Base-by-base conservation (phyloP, 2,329 filamentous ascomycete genomes). In the Penicillium sp. region DNA sequence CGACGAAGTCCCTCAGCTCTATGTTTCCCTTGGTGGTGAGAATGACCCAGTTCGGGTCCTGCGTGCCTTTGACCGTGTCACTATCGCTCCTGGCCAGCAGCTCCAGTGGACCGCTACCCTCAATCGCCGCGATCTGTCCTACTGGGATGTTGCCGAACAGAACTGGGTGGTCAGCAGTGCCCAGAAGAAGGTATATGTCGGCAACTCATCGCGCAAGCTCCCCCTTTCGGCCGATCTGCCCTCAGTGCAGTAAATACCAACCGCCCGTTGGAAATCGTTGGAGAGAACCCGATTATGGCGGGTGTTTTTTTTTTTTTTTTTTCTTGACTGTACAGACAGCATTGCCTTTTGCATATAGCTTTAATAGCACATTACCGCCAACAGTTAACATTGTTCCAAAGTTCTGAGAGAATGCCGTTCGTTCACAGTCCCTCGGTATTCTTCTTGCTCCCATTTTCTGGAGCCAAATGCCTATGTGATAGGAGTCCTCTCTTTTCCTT, bases 141-240 rank as follows among this genome's bases (percentile, higher is more conserved):
- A 89, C 72, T 96, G 91, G 90, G 87, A 95, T 57, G 73, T 79
- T 0, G 75, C 63, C 1, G 66, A 71, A n/a, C 90, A 96, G 75
- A 84, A 96, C 74, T 97, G 91, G 90, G 79, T 89, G 37, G 73
- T 84, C 44, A 74, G 72, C 24, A 59, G 71, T 18, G 74, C 79
- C 56, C 68, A 74, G 42, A 82, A 82, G 74, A 81, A 72, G 47
- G 74, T 81, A 32, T 78, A 77, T 52, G 80, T 84, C 5, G 81
- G 81, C 22, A 74, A 70, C 53, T 80, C 76, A 3, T 81, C 78
- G 47, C 73, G 80, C 56, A 81, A 77, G 46, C 64, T 84, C 54
- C 73, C 71, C 18, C 70, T 84, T 10, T 59, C 64, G 16, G 68
- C 67, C 14, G 56, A 60, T 11, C 50, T 75, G 44, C 66, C 66